Conservation (phyloP, 208 protist species). For the Leishmania tropica region DNA sequence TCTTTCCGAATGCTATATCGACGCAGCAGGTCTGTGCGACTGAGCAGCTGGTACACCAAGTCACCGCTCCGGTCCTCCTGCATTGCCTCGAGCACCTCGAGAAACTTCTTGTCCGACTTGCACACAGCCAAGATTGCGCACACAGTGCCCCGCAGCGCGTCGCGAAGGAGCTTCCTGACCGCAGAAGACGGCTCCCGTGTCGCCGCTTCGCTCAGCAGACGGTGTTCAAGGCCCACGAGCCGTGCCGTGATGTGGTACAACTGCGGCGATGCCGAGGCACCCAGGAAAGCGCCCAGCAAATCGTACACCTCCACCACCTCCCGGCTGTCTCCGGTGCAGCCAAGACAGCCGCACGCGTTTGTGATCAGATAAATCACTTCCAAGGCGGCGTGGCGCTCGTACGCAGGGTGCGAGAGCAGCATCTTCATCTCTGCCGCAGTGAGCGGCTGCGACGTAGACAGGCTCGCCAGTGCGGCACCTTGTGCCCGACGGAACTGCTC, state of each 20-base stretch:
- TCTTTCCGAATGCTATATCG: conserved; percentile 4
- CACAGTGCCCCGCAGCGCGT: background rate
- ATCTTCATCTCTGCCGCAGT: background rate
- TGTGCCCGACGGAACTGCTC: background rate
- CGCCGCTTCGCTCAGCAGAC: conserved; percentile 5
- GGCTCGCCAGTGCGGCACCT: background rate
- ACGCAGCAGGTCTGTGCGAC: conserved; percentile 4
- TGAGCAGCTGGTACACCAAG: conserved; percentile 7
- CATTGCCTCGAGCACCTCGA: conserved; percentile 11
- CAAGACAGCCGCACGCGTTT: conserved; percentile 4
- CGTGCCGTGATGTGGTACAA: conserved; percentile 1
- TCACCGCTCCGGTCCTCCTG: background rate
- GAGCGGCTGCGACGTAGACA: background rate
- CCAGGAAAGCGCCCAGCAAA: conserved; percentile 1
- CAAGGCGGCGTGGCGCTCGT: conserved; percentile 3
- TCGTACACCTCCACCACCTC: conserved; percentile 10
- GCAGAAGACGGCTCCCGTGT: background rate
- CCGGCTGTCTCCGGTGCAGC: conserved; percentile 6
- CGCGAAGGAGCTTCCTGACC: background rate
- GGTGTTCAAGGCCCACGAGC: conserved; percentile 10
- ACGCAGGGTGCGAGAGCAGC: conserved; percentile 4
- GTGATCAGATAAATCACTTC: conserved; percentile 9
- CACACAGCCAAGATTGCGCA: background rate
- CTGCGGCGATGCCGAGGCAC: conserved; percentile 2
- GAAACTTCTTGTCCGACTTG: conserved; percentile 3